Evolutionary conservation across 306 rosid species (phyloP).

Genomic region (Mimosa pudica): DNA sequence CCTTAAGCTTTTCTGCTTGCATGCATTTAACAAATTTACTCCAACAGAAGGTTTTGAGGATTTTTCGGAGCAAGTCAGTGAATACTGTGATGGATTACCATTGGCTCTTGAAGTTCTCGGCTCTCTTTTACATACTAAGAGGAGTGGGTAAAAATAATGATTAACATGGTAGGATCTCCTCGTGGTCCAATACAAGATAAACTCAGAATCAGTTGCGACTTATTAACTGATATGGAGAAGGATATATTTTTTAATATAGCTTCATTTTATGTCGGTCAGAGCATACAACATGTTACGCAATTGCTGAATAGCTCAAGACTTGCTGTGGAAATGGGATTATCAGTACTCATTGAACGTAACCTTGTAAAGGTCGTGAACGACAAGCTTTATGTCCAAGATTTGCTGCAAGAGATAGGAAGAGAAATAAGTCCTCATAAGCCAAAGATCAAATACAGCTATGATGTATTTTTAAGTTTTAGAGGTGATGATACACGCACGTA

Average conservation of each 20-base stretch:
- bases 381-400: constrained; percentile 13
- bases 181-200: not conserved
- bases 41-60: not conserved
- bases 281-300: not conserved
- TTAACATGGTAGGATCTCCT: not conserved
- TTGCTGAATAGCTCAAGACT: not conserved
- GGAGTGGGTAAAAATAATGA: not conserved
- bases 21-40: not conserved
- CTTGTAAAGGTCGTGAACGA: not conserved
- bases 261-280: not conserved
- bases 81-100: not conserved
- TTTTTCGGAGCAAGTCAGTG: not conserved
- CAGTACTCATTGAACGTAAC: not conserved
- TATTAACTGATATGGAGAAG: not conserved
- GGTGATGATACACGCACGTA: not conserved
- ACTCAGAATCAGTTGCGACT: not conserved
- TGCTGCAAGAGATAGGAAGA: not conserved
- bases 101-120: not conserved
- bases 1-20: not conserved
- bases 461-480: not conserved
- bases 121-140: not conserved
- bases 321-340: not conserved
- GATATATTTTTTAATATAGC: not conserved
- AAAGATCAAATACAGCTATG: not conserved
- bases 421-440: too few species aligned